phyloP scores from a whole-genome alignment of 2,329 filamentous ascomycete species.

The Colletotrichum sublineola region DNA sequence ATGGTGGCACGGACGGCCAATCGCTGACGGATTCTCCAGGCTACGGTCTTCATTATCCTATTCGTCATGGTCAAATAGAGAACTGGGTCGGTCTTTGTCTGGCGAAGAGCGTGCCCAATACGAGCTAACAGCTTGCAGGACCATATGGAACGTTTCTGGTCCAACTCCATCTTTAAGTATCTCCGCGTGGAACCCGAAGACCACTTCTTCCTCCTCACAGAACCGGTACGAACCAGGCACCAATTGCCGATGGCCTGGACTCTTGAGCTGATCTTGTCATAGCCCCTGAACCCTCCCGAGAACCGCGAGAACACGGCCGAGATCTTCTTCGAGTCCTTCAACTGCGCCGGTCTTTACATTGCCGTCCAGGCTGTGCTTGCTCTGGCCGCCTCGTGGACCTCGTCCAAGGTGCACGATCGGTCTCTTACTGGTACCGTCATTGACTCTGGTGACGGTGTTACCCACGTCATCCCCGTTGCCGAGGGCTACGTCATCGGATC shows the following conservation, averaged over 20 bases:
- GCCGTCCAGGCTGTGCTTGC: constrained; percentile 97
- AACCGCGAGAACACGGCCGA: constrained; percentile 99
- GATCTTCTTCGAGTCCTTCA: constrained; percentile 99
- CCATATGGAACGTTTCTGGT: constrained; percentile 99
- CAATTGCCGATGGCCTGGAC: neutral
- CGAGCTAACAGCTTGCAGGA: constrained; percentile 70
- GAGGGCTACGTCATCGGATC: constrained; percentile 99
- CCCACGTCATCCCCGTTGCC: constrained; percentile 97
- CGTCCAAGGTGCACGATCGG: constrained; percentile 95
- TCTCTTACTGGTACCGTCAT: constrained; percentile 98
- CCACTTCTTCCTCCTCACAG: constrained; percentile 97
- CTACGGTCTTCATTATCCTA: constrained; percentile 97
- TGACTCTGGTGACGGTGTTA: constrained; percentile 98
- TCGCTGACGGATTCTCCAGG: constrained; percentile 62
- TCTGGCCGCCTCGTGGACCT: constrained; percentile 97
- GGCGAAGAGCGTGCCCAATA: neutral
- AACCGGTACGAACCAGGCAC: constrained; percentile 76
- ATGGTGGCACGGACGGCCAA: neutral
- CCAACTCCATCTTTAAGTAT: constrained; percentile 99
- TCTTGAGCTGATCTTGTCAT: constrained; percentile 41
- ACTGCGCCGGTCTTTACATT: constrained; percentile 98
- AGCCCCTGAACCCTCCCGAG: constrained; percentile 97
- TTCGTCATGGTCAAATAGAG: constrained; percentile 97
- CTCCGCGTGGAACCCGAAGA: constrained; percentile 98
- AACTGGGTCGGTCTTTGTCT: constrained; percentile 82